Percentiles rank a stretch among this genome's conserved stretches.
Evolutionary conservation across 495 filamentous ascomycete species (phyloP).

Genomic region (Daldinia caldariorum): DNA sequence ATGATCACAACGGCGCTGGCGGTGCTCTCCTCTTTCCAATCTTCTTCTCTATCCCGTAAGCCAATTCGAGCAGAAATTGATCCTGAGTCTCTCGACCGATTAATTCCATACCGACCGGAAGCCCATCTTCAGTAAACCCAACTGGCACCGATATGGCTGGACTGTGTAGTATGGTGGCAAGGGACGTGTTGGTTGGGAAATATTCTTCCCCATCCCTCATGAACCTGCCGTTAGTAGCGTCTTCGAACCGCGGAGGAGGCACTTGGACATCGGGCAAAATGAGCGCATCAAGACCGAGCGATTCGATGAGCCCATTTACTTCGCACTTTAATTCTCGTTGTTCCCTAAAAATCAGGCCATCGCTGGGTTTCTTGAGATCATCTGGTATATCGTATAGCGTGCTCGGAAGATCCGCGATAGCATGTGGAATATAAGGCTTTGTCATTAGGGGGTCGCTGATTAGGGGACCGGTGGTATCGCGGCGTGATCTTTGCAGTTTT

Average conservation of each 20-base stretch:
- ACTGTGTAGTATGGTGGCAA: constrained; percentile 38
- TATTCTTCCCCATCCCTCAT: constrained; percentile 22
- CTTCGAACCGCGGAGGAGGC: constrained; percentile 41
- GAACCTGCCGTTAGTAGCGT: constrained; percentile 34
- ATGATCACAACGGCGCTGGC: constrained; percentile 4
- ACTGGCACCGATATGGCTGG: constrained; percentile 47
- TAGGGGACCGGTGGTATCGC: constrained; percentile 52
- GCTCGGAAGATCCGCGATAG: constrained; percentile 33
- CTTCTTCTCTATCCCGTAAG: constrained; percentile 35
- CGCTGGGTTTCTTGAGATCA: constrained; percentile 31
- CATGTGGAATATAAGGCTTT: constrained; percentile 39
- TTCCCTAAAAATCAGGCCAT: constrained; percentile 35
- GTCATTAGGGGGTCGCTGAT: constrained; percentile 48
- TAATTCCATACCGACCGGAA: constrained; percentile 46
- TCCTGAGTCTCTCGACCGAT: constrained; percentile 41
- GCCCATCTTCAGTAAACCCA: constrained; percentile 41
- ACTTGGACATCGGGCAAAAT: constrained; percentile 42
- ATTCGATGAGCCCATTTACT: constrained; percentile 41
- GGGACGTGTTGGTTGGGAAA: constrained; percentile 46
- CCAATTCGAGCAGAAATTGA: constrained; percentile 44
- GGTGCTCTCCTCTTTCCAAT: constrained; percentile 20
- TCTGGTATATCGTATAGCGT: constrained; percentile 32
- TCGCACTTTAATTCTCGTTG: constrained; percentile 41
- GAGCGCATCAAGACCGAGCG: constrained; percentile 43
- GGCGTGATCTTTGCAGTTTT: constrained; percentile 42